These are phyloP conservation scores for Pseudohalonectria lignicola DNA, from an alignment of 2,329 filamentous ascomycete species.

Conservation along the genomic window DNA sequence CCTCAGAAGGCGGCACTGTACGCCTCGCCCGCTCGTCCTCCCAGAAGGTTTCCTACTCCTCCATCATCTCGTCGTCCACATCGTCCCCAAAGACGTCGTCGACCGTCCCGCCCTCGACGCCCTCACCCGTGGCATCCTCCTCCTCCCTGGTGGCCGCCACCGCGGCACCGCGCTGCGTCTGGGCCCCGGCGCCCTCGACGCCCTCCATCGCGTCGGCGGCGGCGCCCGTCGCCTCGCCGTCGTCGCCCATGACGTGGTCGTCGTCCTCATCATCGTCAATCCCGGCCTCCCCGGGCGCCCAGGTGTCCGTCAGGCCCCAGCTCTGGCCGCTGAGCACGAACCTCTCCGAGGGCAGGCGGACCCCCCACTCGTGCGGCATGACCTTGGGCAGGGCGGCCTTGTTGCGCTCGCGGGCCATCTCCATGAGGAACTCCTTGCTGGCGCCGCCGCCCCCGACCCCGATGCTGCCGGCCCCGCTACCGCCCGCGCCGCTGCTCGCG, in stretches of 20 bases:
- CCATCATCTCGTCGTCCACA: constrained; percentile 23
- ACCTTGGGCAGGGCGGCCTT: constrained; percentile 53
- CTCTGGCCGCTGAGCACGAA: constrained; percentile 56
- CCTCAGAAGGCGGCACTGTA: too few species aligned
- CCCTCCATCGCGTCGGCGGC: constrained; percentile 38
- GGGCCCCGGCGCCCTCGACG: constrained; percentile 25
- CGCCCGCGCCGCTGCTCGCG: constrained; percentile 25
- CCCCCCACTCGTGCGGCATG: constrained; percentile 54
- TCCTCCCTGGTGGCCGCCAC: constrained; percentile 38
- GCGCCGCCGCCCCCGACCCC: constrained; percentile 35
- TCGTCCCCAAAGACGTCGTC: constrained; percentile 31
- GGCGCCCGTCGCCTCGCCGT: constrained; percentile 16
- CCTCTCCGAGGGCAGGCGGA: constrained; percentile 54
- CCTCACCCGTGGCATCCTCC: constrained; percentile 43
- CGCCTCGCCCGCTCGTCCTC: too few species aligned
- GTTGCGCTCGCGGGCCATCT: constrained; percentile 63
- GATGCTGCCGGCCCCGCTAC: constrained; percentile 16
- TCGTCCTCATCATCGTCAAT: constrained; percentile 34
- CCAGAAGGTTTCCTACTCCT: constrained; percentile 10
- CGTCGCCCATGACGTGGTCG: constrained; percentile 21
- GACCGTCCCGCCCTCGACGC: constrained; percentile 42
- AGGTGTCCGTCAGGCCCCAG: constrained; percentile 52
- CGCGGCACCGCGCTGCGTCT: constrained; percentile 25
- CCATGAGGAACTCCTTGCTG: constrained; percentile 66
- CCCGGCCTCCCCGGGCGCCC: constrained; percentile 31